Evolutionary conservation across 2,329 filamentous ascomycete species (phyloP).

Genomic region (Pezicula radicicola): DNA sequence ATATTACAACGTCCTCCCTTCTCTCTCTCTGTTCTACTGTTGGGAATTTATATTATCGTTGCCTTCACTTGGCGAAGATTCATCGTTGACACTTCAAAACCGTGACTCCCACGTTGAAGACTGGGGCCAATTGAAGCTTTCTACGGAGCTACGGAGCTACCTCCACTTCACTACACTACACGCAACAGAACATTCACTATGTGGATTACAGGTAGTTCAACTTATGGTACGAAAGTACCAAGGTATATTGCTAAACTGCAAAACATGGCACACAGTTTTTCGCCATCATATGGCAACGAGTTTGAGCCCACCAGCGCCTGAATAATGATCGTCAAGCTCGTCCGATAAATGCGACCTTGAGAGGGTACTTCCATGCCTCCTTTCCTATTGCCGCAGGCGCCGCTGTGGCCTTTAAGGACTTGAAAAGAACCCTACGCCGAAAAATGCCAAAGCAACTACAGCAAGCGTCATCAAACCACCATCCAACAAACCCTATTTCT

Average conservation of each 20-base stretch:
- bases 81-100: too few species aligned
- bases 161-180: too few species aligned
- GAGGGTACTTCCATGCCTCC: not conserved
- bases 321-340: slow-evolving; percentile 1
- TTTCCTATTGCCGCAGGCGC: slow-evolving; percentile 8
- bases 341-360: slow-evolving; percentile 5
- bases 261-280: not conserved
- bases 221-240: too few species aligned
- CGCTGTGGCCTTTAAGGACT: slow-evolving; percentile 8
- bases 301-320: slow-evolving; percentile 10
- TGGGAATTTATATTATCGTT: too few species aligned
- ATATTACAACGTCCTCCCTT: slow-evolving; percentile 17
- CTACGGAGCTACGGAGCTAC: too few species aligned
- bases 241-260: too few species aligned
- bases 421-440: slow-evolving; percentile 11
- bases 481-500: too few species aligned
- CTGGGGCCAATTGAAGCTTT: too few species aligned
- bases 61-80: too few species aligned
- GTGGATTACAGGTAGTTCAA: too few species aligned
- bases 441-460: not conserved
- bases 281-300: not conserved
- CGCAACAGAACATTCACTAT: too few species aligned
- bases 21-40: not conserved
- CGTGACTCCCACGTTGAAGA: too few species aligned
- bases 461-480: not conserved